Percentiles rank a stretch among this genome's conserved stretches.
Evolutionary conservation across 2,329 filamentous ascomycete species (phyloP).

Genomic region (Phaeophleospora eucalypticola): DNA sequence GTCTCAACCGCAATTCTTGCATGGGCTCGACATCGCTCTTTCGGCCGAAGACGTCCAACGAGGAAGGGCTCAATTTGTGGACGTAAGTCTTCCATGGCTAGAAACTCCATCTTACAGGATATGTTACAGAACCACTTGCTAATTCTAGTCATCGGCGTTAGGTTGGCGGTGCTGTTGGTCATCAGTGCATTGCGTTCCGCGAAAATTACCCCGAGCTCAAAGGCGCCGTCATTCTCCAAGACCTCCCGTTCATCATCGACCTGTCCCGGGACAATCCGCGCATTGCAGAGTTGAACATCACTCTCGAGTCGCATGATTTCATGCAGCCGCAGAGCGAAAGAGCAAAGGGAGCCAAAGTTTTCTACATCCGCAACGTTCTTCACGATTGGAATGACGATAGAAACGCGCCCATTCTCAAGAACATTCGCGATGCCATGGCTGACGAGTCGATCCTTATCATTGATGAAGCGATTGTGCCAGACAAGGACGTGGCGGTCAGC

Average conservation of each 20-base stretch:
- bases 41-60: background rate
- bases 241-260: background rate
- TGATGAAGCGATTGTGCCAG: conserved; percentile 1
- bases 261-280: background rate
- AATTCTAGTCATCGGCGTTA: no score
- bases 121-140: no score
- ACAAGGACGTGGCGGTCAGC: background rate
- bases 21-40: background rate
- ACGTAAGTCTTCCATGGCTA: no score
- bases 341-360: background rate
- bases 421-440: conserved; percentile 3
- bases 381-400: conserved; percentile 4
- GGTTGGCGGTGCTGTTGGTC: conserved; percentile 3
- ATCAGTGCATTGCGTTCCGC: conserved; percentile 1
- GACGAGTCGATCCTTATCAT: conserved; percentile 1
- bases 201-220: conserved; percentile 1
- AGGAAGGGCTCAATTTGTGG: background rate
- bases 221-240: conserved; percentile 1
- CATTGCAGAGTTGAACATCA: background rate
- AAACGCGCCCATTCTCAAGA: background rate
- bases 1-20: background rate
- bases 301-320: background rate
- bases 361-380: conserved; percentile 4
- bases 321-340: background rate
- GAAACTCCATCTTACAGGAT: no score